Conservation (phyloP, 1,139 yeast species). For the Geotrichum phurueaensis region DNA sequence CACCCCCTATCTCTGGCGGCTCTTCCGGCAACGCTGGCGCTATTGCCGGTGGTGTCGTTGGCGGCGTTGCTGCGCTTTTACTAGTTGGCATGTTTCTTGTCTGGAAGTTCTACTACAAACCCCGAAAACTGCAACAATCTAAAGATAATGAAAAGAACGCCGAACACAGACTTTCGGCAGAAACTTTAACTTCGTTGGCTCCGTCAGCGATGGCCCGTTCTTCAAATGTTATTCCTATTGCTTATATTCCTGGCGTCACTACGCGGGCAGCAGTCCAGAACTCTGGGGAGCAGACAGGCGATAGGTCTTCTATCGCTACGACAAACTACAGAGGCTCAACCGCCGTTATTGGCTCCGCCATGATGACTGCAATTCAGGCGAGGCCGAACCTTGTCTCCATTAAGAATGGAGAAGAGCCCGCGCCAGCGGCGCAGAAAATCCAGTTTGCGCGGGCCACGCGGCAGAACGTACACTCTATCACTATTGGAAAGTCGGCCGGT, state of each 20-base stretch:
- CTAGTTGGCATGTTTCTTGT: conserved; percentile 26
- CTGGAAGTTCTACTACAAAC: conserved; percentile 30
- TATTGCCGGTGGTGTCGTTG: conserved; percentile 39
- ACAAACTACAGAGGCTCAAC: conserved; percentile 33
- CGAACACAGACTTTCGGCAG: conserved; percentile 12
- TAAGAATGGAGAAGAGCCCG: conserved; percentile 1
- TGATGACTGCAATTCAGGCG: conserved; percentile 31
- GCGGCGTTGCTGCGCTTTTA: conserved; percentile 33
- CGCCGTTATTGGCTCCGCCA: conserved; percentile 28
- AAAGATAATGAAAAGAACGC: conserved; percentile 17
- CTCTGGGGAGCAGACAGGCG: conserved; percentile 14
- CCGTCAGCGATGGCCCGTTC: conserved; percentile 52
- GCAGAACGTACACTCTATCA: conserved; percentile 12
- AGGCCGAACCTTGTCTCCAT: conserved; percentile 33
- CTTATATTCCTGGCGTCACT: conserved; percentile 83
- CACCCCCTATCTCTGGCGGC: conserved; percentile 4
- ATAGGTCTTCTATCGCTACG: conserved; percentile 32
- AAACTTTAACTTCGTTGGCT: conserved; percentile 17
- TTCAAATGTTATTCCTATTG: conserved; percentile 85
- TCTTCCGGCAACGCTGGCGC: conserved; percentile 29
- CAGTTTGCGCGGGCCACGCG: conserved; percentile 3
- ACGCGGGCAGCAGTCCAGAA: conserved; percentile 19
- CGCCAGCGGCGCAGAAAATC: conserved; percentile 1
- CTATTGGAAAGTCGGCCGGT: conserved; percentile 10
- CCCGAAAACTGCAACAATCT: conserved; percentile 16